Evolutionary conservation across 805 yeast species (phyloP), one percentile per base, ranked within the genome.

Genomic region (Candida ulmi): DNA sequence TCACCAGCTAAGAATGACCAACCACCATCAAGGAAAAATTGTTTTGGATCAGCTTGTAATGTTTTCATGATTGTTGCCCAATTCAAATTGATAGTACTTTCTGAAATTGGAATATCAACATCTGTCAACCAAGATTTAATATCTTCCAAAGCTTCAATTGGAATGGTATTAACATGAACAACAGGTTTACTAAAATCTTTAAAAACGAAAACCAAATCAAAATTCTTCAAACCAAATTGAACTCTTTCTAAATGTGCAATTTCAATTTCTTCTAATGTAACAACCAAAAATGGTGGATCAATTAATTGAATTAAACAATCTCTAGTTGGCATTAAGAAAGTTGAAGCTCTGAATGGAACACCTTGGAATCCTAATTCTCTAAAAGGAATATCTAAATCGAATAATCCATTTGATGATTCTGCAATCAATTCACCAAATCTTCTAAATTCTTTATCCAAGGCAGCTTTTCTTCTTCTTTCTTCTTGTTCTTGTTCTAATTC

Each of bases 401-500:
- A 69, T 45, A 80, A 61, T 26, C 95, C 95, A 54, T 79, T 76
- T 0, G 95, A 80, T 0, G 93, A 83, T 47, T 88, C 96, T 12
- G 96, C 81, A 49, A 93, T 90, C 45, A 82, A 76, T 63, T 93
- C 97, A 16, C 91, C 91, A 66, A 88, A 93, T 35, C 74, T 71
- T 62, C 80, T 82, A 66, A 90, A 93, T 63, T 93, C 98, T 61
- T 84, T 87, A 65, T 93, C 96, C 54, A 93, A 75, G 29, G 87
- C 76, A 18, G 86, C 84, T 54, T 95, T 85, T 65, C 96, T 77
- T 63, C 91, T 76, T 68, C 97, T 81, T 66, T 93, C 99, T 62
- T 93, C 98, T 65, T 91, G 97, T 67, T 93, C 99, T 64, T 91
- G 97, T 64, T 93, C 98, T 48, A 93, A 71, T 66, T 93, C 99